Percentiles rank a stretch among this genome's conserved stretches.
Conservation (phyloP, 2,329 filamentous ascomycete genomes). For the Aureobasidium sp. region DNA sequence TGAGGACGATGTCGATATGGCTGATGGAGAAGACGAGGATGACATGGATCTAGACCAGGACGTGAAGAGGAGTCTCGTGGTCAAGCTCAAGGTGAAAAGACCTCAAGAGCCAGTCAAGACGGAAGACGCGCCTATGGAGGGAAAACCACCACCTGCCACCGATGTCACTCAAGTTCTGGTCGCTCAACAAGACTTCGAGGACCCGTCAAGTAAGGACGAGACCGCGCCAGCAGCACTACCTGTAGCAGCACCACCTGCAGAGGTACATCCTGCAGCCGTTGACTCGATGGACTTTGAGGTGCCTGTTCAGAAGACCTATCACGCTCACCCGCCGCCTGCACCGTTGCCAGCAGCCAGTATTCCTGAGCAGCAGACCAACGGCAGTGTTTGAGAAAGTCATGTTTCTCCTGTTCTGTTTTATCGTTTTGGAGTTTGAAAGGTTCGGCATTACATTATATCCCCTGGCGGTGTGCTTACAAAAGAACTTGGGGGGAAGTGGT, state of each 20-base stretch:
- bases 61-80: slow-evolving; percentile 53
- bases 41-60: slow-evolving; percentile 41
- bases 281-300: not conserved
- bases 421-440: not conserved
- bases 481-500: too few species aligned
- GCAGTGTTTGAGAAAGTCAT: not conserved
- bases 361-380: not conserved
- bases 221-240: not conserved
- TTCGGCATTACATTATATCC: not conserved
- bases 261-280: not conserved
- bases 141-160: not conserved
- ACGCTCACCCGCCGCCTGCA: slow-evolving; percentile 3
- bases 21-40: slow-evolving; percentile 40
- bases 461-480: too few species aligned
- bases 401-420: not conserved
- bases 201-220: not conserved
- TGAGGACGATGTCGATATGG: slow-evolving; percentile 33
- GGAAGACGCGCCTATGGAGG: not conserved
- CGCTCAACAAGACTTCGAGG: not conserved
- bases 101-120: not conserved
- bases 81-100: slow-evolving; percentile 52
- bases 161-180: not conserved
- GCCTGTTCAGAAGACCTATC: not conserved
- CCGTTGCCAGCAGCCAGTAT: not conserved
- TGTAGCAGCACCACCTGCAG: not conserved